Percentiles rank a stretch among this genome's conserved stretches.
phyloP scores from a whole-genome alignment of 2,329 filamentous ascomycete genomes.

The Fusarium transvaalense region DNA sequence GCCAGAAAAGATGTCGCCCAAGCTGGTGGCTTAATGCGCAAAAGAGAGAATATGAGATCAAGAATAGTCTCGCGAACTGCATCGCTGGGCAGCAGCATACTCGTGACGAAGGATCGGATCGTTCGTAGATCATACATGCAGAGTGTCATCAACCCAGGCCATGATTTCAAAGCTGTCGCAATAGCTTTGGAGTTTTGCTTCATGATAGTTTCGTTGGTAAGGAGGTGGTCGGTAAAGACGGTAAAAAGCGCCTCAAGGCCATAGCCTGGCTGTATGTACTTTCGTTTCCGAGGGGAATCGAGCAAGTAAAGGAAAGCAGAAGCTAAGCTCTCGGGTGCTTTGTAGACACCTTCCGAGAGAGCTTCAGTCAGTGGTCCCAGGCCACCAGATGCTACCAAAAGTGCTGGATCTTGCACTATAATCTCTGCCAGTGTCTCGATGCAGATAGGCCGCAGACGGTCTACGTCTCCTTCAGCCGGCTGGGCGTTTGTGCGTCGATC shows the following conservation, averaged over 20 bases:
- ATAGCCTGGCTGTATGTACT: conserved; percentile 86
- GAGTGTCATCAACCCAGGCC: conserved; percentile 90
- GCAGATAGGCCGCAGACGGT: conserved; percentile 89
- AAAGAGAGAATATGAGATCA: conserved; percentile 82
- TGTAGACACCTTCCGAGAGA: conserved; percentile 89
- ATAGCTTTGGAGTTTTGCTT: conserved; percentile 95
- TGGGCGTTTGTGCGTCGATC: conserved; percentile 85
- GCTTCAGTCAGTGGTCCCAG: conserved; percentile 91
- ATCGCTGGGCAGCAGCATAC: conserved; percentile 69
- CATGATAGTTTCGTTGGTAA: conserved; percentile 70
- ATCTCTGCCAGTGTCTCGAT: conserved; percentile 94
- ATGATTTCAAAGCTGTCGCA: conserved; percentile 88
- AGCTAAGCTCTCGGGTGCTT: conserved; percentile 89
- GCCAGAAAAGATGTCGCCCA: conserved; percentile 98
- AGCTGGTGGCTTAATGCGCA: conserved; percentile 89
- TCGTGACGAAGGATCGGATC: conserved; percentile 80
- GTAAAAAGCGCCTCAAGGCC: conserved; percentile 92
- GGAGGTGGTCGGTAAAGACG: conserved; percentile 86
- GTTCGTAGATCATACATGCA: conserved; percentile 90
- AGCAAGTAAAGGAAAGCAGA: conserved; percentile 90
- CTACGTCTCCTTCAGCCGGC: conserved; percentile 76
- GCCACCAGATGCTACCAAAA: conserved; percentile 86
- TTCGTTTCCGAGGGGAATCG: conserved; percentile 83
- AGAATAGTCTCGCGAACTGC: conserved; percentile 80
- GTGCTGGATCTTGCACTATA: conserved; percentile 83